Base-by-base conservation (phyloP, 148 eudicot genomes). In the Salicornia ramosissima region DNA sequence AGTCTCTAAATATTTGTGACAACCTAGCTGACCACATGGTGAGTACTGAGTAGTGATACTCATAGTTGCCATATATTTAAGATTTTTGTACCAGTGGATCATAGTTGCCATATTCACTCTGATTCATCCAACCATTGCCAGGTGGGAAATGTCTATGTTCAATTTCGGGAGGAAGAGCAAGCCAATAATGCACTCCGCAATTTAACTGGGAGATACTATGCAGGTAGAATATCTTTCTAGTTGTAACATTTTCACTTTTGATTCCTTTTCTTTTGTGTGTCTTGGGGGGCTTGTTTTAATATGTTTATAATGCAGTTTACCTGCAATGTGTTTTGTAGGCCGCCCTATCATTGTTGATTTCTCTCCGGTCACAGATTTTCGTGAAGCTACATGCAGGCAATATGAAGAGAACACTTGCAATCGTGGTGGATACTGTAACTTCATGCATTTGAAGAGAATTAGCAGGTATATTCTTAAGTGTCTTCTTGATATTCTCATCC, bases 1-100 rank as follows among this genome's bases (percentile, higher is more conserved):
- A 90, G 82, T 88, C 92, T 74, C 77, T 90, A 18, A 93, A 93
- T 70, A 75, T 90, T 28, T 93, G 98, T 79, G 98, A 93, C 84
- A 90, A 92, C 72, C 76, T 93, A 71, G 95, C 96, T 64, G 98
- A 90, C 72, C 98, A 90, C 79, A 93, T 93, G 98, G 96, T 90
- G 64, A 74, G 68, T 67, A 34, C 66, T 45, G 34, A 40, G 33
- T 10, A n/a, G 22, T 54, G 13, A 40, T n/a, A 31, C 26, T 73
- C 25, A 43, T 4, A 30, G 19, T 52, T 26, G 15, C 19, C 29
- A 16, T 55, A 52, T 14, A 13, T 11, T 34, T n/a, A 64, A 9
- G 2, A 21, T 61, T 24, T 36, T n/a, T 16, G 30, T 56, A 21
- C 50, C 71, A 3, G 3, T 15, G n/a, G 39, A 24, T 34, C 36